Evolutionary conservation across 805 yeast genomes (phyloP).

Genomic region (Zygosaccharomyces lentus): DNA sequence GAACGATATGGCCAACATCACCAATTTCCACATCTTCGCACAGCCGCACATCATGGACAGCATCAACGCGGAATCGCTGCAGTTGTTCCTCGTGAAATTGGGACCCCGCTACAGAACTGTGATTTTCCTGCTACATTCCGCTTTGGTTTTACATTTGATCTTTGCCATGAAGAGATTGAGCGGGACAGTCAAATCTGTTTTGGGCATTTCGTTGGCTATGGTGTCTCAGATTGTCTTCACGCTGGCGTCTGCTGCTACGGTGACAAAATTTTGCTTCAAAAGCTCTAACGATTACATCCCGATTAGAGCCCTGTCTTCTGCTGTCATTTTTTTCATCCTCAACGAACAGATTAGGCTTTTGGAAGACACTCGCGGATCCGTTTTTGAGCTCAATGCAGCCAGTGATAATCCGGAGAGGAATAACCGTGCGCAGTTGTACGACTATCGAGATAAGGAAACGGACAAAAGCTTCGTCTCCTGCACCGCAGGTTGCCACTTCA

Average conservation of each 20-base stretch:
- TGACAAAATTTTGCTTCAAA: conserved; percentile 19
- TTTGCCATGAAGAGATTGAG: conserved; percentile 6
- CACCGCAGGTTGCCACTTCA: conserved; percentile 8
- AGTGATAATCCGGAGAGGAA: neutral
- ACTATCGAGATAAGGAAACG: conserved; percentile 24
- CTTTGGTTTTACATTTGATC: conserved; percentile 2
- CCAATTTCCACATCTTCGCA: conserved; percentile 18
- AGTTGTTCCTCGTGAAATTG: conserved; percentile 6
- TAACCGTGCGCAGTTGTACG: neutral
- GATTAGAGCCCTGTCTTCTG: conserved; percentile 13
- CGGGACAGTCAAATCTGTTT: conserved; percentile 14
- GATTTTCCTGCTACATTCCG: neutral
- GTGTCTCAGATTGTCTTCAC: conserved; percentile 13
- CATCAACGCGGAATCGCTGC: conserved; percentile 21
- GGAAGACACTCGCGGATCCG: conserved; percentile 13
- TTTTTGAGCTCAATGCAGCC: conserved; percentile 25
- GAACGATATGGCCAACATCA: conserved; percentile 15
- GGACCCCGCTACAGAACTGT: neutral
- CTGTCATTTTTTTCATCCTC: conserved; percentile 8
- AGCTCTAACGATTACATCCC: conserved; percentile 16
- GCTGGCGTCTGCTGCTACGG: conserved; percentile 12
- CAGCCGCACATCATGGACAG: conserved; percentile 2
- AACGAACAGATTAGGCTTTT: conserved; percentile 8
- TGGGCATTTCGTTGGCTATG: conserved; percentile 18
- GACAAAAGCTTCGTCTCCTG: conserved; percentile 40